Conservation (phyloP, 768 basidiomycete species). For the Leccinum broughii region DNA sequence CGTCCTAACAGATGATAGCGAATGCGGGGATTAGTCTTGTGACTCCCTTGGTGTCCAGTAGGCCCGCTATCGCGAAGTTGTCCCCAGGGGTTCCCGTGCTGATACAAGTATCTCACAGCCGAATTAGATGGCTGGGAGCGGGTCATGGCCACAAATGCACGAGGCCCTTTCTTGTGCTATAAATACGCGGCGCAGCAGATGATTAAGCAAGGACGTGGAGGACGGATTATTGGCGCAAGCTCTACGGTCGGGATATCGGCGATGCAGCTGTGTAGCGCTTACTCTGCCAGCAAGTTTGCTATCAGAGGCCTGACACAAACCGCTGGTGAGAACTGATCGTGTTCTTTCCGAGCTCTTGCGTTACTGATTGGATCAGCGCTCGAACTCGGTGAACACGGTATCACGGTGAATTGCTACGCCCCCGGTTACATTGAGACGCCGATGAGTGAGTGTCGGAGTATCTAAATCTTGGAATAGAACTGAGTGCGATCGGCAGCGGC, state of each 20-base stretch:
- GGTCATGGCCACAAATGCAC: neutral
- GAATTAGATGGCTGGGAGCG: neutral
- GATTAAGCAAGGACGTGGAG: neutral
- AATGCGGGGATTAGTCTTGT: slow-evolving; percentile 6
- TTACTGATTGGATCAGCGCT: neutral
- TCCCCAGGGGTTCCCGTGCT: neutral
- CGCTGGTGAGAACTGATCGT: slow-evolving; percentile 27
- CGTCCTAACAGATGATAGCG: slow-evolving; percentile 13
- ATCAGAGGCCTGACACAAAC: slow-evolving; percentile 43
- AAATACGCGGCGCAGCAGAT: neutral
- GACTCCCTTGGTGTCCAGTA: neutral
- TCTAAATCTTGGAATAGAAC: neutral
- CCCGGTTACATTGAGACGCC: neutral
- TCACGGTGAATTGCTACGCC: neutral
- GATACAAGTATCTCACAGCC: neutral
- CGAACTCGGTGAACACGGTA: neutral
- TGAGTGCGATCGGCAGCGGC: neutral
- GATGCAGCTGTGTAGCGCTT: slow-evolving; percentile 9
- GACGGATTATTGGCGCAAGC: neutral
- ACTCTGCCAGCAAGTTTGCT: slow-evolving; percentile 42
- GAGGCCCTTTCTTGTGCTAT: neutral
- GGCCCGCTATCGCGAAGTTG: neutral
- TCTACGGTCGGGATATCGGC: neutral
- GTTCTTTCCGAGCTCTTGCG: neutral
- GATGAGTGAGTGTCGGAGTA: neutral